phyloP scores from a whole-genome alignment of 148 eudicot genomes.

The Vaccinium vitisidaea region DNA sequence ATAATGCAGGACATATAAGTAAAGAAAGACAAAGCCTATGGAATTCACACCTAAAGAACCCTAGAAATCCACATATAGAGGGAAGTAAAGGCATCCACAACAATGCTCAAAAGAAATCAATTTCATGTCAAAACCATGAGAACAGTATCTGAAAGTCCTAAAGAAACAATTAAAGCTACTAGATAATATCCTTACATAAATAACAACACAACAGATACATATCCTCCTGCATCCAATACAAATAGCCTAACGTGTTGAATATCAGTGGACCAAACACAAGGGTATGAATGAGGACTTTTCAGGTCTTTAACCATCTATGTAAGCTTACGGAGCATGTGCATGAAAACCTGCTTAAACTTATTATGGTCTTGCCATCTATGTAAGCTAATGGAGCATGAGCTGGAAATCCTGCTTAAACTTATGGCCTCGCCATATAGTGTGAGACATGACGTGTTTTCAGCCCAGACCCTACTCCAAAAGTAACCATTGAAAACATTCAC shows the following conservation, averaged over 20 bases:
- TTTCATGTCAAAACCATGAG: neutral
- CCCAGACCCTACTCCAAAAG: constrained; percentile 1
- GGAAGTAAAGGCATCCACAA: neutral
- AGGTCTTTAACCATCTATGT: neutral
- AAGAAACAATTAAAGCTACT: neutral
- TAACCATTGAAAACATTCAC: neutral
- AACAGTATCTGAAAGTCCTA: neutral
- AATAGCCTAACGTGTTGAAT: neutral
- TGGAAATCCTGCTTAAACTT: constrained; percentile 1
- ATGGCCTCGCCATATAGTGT: neutral
- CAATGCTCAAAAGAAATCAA: neutral
- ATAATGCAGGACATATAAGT: neutral
- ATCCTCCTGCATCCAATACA: too few relatives aligned
- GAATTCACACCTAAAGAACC: neutral
- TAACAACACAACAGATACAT: neutral
- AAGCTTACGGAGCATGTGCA: neutral
- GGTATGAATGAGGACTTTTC: neutral
- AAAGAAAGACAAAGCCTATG: neutral
- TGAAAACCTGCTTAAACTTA: neutral
- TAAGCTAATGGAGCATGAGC: neutral
- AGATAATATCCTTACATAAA: neutral
- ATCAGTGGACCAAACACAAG: neutral
- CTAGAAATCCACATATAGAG: neutral
- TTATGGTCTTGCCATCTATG: neutral
- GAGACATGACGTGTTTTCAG: neutral